Percentiles rank a stretch among this genome's conserved stretches.
Conservation (phyloP, 1,284 basidiomycete species). For the Pseudozyma pruni region DNA sequence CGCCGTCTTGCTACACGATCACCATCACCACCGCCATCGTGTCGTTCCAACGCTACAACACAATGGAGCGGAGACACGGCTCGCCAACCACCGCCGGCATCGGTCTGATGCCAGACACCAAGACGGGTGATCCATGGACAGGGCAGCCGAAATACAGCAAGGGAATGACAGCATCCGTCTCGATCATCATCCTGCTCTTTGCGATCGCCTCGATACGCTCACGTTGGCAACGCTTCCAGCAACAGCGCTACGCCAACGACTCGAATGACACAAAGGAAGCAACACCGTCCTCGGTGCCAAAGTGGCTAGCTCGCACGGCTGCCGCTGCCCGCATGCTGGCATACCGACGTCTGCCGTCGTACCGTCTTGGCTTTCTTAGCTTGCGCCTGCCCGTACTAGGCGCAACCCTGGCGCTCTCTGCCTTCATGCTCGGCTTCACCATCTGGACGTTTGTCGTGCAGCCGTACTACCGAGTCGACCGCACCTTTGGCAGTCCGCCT, state of each 20-base stretch:
- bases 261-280: not conserved
- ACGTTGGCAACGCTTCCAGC: conserved; percentile 17
- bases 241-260: not conserved
- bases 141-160: conserved; percentile 50
- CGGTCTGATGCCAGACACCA: conserved; percentile 30
- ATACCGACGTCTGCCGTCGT: conserved; percentile 23
- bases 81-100: conserved; percentile 35
- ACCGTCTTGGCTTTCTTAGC: conserved; percentile 31
- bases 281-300: not conserved
- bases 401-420: conserved; percentile 32
- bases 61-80: conserved; percentile 28
- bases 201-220: conserved; percentile 10
- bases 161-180: conserved; percentile 29
- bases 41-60: conserved; percentile 4
- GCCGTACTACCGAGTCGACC: conserved; percentile 53
- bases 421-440: conserved; percentile 47
- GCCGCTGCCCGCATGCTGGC: conserved; percentile 30
- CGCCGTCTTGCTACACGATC: conserved; percentile 2
- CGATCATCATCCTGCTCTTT: conserved; percentile 30
- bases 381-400: conserved; percentile 44
- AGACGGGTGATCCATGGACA: conserved; percentile 44
- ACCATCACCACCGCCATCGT: not conserved
- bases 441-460: conserved; percentile 48
- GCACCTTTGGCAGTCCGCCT: conserved; percentile 53
- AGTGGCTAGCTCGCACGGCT: conserved; percentile 5